Base-by-base conservation (phyloP, 805 yeast species). In the Spathaspora arborariae region DNA sequence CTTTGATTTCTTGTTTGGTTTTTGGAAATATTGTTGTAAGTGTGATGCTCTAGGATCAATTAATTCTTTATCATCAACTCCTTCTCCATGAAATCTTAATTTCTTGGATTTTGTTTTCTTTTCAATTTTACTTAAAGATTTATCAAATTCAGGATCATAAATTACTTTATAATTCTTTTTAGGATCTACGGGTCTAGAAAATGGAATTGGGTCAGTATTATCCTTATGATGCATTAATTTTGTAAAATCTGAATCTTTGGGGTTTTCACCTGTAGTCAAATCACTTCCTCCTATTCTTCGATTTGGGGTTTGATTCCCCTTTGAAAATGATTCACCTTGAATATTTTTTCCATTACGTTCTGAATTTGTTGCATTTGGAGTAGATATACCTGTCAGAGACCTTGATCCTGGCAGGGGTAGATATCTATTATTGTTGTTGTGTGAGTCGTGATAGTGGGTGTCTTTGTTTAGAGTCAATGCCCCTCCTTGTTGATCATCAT, bases 101-200 rank as follows among this genome's bases (percentile, higher is more conserved):
- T 76, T 79, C 46, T 70, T 69, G 11, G 55, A 56, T 37, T 59
- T 63, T 3, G 54, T 13, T 50, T 67, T 68, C 36, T 58, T 53
- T 27, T 70, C 74, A 5, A 52, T 45, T 45, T 68, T 70, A 19
- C 57, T 47, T n/a, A 71, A 54, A 2, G 60, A 34, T 47, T 60
- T 58, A 53, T 71, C 75, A 24, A 66, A 52, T 45, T 70, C 75
- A 1, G 76, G 75, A 54, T 82, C 88, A 54, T 78, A 80, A 2
- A 68, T 51, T 0, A 80, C 78, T 49, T 65, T 72, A 55, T 68
- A 74, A 44, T 67, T 64, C 45, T 67, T 72, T 44, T 50, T 45
- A 2, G 46, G 35, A 44, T 62, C 60, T 4, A 45, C 39, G 3
- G 48, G 48, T n/a, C 47, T 37, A 8, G 47, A 18, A 20, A 45